Evolutionary conservation across 2,329 filamentous ascomycete genomes (phyloP), one percentile per base, ranked within the genome.

Genomic region (Xylariaceae sp.): DNA sequence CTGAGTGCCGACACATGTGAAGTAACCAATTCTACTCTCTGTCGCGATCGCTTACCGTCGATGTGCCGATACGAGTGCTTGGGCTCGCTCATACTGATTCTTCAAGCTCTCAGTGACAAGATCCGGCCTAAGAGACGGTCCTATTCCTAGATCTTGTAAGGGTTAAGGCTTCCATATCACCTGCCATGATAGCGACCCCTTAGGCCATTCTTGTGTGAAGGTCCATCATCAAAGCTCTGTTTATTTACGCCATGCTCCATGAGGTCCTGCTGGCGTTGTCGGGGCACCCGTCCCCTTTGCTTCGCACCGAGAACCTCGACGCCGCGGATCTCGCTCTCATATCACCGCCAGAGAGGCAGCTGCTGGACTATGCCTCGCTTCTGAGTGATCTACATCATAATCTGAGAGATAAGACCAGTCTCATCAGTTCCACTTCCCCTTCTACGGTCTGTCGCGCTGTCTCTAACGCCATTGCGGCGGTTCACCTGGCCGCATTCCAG

Each of bases 191-290:
- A 18, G 10, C 56, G 13, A 15, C 35, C 18, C 23, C 1, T n/a
- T 54, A 41, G 61, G 66, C 66, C 18, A 64, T 44, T 45, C 41
- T 7, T 50, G 48, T 50, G 9, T 17, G 30, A 13, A 50, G 48
- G 13, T 50, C 48, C 48, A 3, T 30, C 54, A 4, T 50, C 53
- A 8, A 17, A 5, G 23, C 23, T 51, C 34, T 61, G 62, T 51
- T 48, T 59, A 50, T 44, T 63, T 53, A 56, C 66, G 67, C 66
- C 66, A 99, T 99, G 94, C 89, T 99, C 74, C 94, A 97, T 84
- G 94, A 99, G 81, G 91, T 99, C 78, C 86, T 97, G 75, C 88
- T 99, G 75, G 93, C 92, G 74, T 87, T 97, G 75, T 95, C 92
- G 69, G 93, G 94, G 67, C 90, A 97, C 77, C 88, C 90, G 65